Evolutionary conservation across 2,329 filamentous ascomycete genomes (phyloP).

Genomic region (Cryphonectria japonica): DNA sequence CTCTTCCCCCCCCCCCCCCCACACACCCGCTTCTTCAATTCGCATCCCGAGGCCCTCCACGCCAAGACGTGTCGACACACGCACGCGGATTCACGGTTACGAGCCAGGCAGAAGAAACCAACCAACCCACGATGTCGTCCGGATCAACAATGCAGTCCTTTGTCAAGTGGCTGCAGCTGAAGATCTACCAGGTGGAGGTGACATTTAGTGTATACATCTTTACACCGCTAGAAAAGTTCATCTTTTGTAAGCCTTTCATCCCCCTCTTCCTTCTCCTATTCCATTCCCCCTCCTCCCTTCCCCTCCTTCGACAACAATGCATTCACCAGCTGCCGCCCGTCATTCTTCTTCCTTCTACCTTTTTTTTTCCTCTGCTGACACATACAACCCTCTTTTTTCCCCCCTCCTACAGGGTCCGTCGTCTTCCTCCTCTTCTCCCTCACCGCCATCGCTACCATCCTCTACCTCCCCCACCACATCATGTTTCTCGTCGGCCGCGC

Average conservation of each 20-base stretch:
- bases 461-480: conserved; percentile 94
- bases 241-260: conserved; percentile 75
- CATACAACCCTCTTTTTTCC: neutral
- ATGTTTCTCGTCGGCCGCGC: conserved; percentile 79
- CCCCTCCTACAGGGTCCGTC: conserved; percentile 69
- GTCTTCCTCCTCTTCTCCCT: conserved; percentile 89
- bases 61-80: neutral
- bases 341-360: neutral
- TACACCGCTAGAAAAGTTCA: conserved; percentile 92
- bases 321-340: neutral
- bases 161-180: conserved; percentile 86
- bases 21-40: no score
- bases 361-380: neutral
- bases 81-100: no score
- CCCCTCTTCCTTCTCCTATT: neutral
- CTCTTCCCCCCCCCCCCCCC: neutral
- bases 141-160: conserved; percentile 53
- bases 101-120: neutral
- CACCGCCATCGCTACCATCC: conserved; percentile 80
- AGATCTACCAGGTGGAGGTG: conserved; percentile 98
- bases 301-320: neutral
- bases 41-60: neutral
- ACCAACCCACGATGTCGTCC: conserved; percentile 43
- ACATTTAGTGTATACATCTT: conserved; percentile 98
- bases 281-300: no score